Conservation (phyloP, 2,329 filamentous ascomycete genomes). For the Aspergillus puulaauensis region DNA sequence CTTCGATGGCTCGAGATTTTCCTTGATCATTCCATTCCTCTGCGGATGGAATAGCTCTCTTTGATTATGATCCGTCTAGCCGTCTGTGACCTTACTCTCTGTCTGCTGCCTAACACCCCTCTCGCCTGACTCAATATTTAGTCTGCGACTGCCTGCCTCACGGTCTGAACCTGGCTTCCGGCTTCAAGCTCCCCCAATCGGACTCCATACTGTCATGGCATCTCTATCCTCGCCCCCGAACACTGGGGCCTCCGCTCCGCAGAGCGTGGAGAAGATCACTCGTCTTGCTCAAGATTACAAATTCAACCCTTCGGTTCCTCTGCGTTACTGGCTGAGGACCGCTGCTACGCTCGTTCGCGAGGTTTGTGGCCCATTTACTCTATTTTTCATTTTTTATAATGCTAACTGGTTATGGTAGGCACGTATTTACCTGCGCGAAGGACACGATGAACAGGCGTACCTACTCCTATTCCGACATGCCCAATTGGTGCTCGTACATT, state of each 20-base stretch:
- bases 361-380: slow-evolving; percentile 50
- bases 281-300: slow-evolving; percentile 74
- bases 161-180: background rate
- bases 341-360: slow-evolving; percentile 78
- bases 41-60: slow-evolving; percentile 4
- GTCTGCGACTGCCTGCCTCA: background rate
- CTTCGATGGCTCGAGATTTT: background rate
- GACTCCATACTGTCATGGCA: slow-evolving; percentile 21
- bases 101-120: slow-evolving; percentile 6
- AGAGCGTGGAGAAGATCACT: slow-evolving; percentile 75
- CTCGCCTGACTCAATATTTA: background rate
- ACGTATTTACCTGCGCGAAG: slow-evolving; percentile 78
- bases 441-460: slow-evolving; percentile 84
- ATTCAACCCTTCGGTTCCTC: slow-evolving; percentile 72
- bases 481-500: slow-evolving; percentile 72
- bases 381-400: background rate
- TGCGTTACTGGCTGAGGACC: slow-evolving; percentile 80
- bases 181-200: background rate
- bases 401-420: slow-evolving; percentile 56
- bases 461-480: slow-evolving; percentile 89
- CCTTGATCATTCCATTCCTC: background rate
- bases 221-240: slow-evolving; percentile 19
- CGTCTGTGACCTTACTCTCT: slow-evolving; percentile 2
- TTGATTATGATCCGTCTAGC: slow-evolving; percentile 4
- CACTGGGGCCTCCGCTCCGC: slow-evolving; percentile 49